phyloP scores from a whole-genome alignment of 2,329 filamentous ascomycete genomes.

The Zymoseptoria brevis region DNA sequence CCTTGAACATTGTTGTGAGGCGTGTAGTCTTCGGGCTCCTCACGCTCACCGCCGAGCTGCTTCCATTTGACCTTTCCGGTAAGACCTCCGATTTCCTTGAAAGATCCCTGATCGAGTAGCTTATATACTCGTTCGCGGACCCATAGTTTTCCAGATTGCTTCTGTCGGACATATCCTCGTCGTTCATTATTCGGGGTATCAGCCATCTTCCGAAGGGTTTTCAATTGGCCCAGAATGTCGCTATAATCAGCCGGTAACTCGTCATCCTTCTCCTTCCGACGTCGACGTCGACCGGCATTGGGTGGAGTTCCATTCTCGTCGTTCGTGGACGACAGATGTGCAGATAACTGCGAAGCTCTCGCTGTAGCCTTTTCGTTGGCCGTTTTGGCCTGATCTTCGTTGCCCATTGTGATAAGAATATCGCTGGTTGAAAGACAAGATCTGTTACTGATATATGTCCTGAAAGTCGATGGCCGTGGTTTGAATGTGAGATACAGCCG shows the following conservation, averaged over 20 bases:
- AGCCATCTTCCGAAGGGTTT: constrained; percentile 45
- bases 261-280: constrained; percentile 30
- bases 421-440: neutral
- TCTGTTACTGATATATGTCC: neutral
- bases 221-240: constrained; percentile 53
- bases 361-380: constrained; percentile 16
- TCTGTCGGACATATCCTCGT: constrained; percentile 55
- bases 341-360: constrained; percentile 24
- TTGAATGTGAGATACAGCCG: neutral
- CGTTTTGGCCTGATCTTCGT: constrained; percentile 1
- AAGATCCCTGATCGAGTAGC: constrained; percentile 49
- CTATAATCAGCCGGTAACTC: constrained; percentile 53
- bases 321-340: constrained; percentile 22
- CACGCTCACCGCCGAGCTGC: constrained; percentile 36
- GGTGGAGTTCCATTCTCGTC: constrained; percentile 32
- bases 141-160: constrained; percentile 57
- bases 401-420: neutral
- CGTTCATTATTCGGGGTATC: constrained; percentile 47
- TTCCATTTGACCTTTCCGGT: constrained; percentile 54
- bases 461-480: neutral
- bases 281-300: constrained; percentile 22
- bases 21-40: constrained; percentile 45
- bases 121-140: constrained; percentile 53
- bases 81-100: constrained; percentile 53
- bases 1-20: constrained; percentile 58